Evolutionary conservation across 257 asterid genomes (phyloP).

Genomic region (Anisodus tanguticus): DNA sequence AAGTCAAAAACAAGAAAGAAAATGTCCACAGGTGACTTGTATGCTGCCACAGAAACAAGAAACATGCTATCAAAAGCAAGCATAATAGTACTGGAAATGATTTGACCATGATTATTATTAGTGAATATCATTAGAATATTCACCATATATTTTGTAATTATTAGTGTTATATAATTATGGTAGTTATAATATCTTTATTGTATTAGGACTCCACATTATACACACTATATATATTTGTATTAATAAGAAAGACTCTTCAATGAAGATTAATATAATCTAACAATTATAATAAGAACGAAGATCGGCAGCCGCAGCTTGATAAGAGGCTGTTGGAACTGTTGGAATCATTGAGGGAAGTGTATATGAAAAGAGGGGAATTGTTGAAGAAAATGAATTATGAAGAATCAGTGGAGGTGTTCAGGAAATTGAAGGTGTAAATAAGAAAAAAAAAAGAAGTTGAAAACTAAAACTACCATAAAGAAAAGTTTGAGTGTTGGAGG

Average conservation of each 20-base stretch:
- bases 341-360: slow-evolving; percentile 52
- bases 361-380: slow-evolving; percentile 39
- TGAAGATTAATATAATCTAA: too few species aligned
- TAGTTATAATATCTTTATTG: too few species aligned
- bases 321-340: slow-evolving; percentile 43
- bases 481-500: slow-evolving; percentile 39
- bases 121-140: too few species aligned
- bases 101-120: background rate
- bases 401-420: slow-evolving; percentile 41
- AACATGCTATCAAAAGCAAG: background rate
- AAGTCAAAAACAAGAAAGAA: too few species aligned
- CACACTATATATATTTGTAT: too few species aligned
- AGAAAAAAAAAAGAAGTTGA: slow-evolving; percentile 39
- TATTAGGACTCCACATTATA: too few species aligned
- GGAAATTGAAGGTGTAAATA: slow-evolving; percentile 36
- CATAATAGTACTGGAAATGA: background rate
- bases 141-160: too few species aligned
- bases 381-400: slow-evolving; percentile 49
- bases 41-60: slow-evolving; percentile 8
- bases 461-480: background rate
- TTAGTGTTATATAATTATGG: too few species aligned
- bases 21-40: background rate
- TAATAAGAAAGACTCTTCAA: too few species aligned
- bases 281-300: slow-evolving; percentile 50
- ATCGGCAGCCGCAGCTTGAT: slow-evolving; percentile 45